These are phyloP conservation scores for Mycena olivaceomarginata DNA, from an alignment of 768 basidiomycete genomes.

Conservation along the genomic window DNA sequence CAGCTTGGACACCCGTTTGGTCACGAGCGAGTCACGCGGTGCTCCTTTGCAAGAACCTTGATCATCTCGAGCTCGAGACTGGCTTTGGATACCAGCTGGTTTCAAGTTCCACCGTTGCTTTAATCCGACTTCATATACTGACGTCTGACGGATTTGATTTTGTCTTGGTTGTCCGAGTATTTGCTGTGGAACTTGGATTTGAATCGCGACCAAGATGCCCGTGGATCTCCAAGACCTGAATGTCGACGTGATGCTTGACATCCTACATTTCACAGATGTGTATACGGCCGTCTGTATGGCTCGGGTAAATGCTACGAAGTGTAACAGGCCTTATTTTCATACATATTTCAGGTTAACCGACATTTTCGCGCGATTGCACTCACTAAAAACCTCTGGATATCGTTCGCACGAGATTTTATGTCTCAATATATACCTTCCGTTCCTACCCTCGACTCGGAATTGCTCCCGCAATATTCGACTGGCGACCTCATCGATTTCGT, in stretches of 20 bases:
- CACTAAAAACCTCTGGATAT: slow-evolving; percentile 9
- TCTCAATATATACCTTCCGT: slow-evolving; percentile 2
- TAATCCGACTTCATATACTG: slow-evolving; percentile 9
- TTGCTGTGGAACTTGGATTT: slow-evolving; percentile 8
- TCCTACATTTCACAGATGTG: slow-evolving; percentile 1
- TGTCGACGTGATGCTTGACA: slow-evolving; percentile 10
- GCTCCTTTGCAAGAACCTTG: background rate
- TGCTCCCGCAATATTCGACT: slow-evolving; percentile 5
- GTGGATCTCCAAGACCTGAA: slow-evolving; percentile 6
- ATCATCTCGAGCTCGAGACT: slow-evolving; percentile 10
- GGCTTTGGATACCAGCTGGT: slow-evolving; percentile 3
- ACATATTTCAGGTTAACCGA: slow-evolving; percentile 14
- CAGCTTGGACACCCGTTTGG: too few relatives aligned
- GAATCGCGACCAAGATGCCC: slow-evolving; percentile 10
- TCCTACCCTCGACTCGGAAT: slow-evolving; percentile 9
- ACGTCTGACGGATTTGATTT: background rate
- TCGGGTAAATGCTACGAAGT: slow-evolving; percentile 1
- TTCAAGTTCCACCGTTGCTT: slow-evolving; percentile 5
- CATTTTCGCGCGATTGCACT: slow-evolving; percentile 14
- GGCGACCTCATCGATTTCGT: slow-evolving; percentile 6
- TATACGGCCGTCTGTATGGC: slow-evolving; percentile 6
- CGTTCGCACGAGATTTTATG: slow-evolving; percentile 7
- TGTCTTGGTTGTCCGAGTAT: background rate
- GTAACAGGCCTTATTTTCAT: slow-evolving; percentile 7
- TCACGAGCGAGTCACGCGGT: slow-evolving; percentile 3